These are phyloP conservation scores for Viola odorata DNA, from an alignment of 345 rosid genomes.

Conservation along the genomic window DNA sequence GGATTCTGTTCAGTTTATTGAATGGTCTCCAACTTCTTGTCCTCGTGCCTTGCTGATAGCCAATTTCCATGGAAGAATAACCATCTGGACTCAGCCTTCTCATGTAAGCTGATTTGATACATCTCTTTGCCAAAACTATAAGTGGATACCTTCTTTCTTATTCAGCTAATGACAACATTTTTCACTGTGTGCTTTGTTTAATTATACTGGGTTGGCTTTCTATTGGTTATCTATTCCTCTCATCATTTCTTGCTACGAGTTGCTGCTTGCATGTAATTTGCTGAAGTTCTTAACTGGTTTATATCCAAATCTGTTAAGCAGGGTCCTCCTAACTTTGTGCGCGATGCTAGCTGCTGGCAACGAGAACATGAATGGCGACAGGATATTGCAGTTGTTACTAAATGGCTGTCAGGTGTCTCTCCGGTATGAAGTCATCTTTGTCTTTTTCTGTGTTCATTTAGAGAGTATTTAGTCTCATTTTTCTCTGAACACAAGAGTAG, in stretches of 20 bases:
- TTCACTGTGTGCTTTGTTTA: neutral
- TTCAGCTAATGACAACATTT: constrained; percentile 2
- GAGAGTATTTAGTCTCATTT: neutral
- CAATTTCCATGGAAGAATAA: constrained; percentile 92
- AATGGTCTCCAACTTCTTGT: constrained; percentile 96
- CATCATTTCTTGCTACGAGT: neutral
- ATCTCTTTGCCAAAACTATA: neutral
- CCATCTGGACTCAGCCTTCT: constrained; percentile 95
- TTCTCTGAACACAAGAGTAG: neutral
- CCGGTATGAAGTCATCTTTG: constrained; percentile 49
- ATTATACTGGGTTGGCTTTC: neutral
- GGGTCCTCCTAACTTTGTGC: constrained; percentile 81
- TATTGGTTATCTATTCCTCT: constrained; percentile 1
- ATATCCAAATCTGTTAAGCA: constrained; percentile 27
- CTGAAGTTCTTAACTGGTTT: constrained; percentile 7
- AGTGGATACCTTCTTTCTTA: constrained; percentile 7
- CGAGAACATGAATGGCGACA: constrained; percentile 99
- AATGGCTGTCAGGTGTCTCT: constrained; percentile 93
- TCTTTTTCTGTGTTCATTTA: constrained; percentile 8
- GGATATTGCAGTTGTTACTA: constrained; percentile 93
- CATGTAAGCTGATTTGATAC: constrained; percentile 41
- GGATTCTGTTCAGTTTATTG: constrained; percentile 96
- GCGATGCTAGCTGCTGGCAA: constrained; percentile 95
- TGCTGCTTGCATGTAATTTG: constrained; percentile 2
- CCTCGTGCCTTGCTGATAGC: constrained; percentile 93